Evolutionary conservation across 441 rosid genomes (phyloP).

Genomic region (Pelargonium myrrhifolium): DNA sequence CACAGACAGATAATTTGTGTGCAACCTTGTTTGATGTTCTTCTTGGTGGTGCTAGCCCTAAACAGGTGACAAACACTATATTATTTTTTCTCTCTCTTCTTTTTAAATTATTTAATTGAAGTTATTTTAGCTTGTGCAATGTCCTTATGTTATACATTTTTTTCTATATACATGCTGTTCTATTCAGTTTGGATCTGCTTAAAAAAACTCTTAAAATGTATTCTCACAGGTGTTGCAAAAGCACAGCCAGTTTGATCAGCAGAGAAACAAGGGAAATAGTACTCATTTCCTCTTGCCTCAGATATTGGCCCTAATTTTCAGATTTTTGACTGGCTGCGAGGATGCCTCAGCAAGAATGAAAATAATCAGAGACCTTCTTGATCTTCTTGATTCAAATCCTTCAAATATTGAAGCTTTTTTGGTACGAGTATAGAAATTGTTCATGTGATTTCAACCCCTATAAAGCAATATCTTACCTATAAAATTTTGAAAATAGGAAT

Average conservation of each 20-base stretch:
- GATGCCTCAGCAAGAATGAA: conserved; percentile 61
- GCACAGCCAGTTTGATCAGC: conserved; percentile 58
- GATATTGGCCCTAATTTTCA: conserved; percentile 65
- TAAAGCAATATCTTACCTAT: conserved; percentile 24
- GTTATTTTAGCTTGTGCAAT: conserved; percentile 4
- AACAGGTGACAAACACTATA: conserved; percentile 57
- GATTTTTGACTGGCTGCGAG: conserved; percentile 62
- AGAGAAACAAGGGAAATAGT: conserved; percentile 52
- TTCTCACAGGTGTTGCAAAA: conserved; percentile 76
- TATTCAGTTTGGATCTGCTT: conserved; percentile 14
- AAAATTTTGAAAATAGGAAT: conserved; percentile 46
- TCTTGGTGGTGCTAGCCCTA: conserved; percentile 99
- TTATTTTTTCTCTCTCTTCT: conserved; percentile 7
- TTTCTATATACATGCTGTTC: background rate
- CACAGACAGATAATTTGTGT: conserved; percentile 78
- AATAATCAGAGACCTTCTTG: conserved; percentile 70
- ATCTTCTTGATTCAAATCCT: conserved; percentile 88
- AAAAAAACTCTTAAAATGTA: conserved; percentile 8
- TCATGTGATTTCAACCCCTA: conserved; percentile 12
- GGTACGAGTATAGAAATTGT: conserved; percentile 43
- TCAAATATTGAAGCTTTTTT: conserved; percentile 87
- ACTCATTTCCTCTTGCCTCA: conserved; percentile 90
- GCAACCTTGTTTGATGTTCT: conserved; percentile 95
- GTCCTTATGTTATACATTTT: conserved; percentile 8
- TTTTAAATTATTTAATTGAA: conserved; percentile 1